Evolutionary conservation across 2,329 filamentous ascomycete genomes (phyloP).

Genomic region (Lasiodiplodia sp.): DNA sequence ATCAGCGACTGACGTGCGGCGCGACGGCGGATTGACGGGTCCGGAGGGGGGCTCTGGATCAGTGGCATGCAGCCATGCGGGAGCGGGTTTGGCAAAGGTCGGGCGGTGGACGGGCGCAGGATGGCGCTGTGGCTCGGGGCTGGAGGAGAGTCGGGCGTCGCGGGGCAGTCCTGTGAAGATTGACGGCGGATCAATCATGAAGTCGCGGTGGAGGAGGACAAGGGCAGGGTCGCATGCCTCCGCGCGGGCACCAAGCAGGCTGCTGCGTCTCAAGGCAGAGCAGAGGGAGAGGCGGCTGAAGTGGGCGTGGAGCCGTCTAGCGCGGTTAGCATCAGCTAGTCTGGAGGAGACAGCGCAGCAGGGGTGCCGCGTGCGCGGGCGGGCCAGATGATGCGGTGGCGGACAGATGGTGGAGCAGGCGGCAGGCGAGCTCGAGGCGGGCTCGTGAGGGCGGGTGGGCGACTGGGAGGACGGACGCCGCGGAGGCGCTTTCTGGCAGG

Average conservation of each 20-base stretch:
- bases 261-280: not conserved
- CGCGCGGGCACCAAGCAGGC: constrained; percentile 4
- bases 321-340: constrained; percentile 12
- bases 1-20: constrained; percentile 32
- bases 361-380: constrained; percentile 19
- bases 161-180: constrained; percentile 46
- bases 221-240: constrained; percentile 13
- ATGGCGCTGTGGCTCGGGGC: constrained; percentile 32
- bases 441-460: not conserved
- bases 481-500: not conserved
- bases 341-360: not conserved
- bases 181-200: constrained; percentile 42
- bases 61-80: constrained; percentile 25
- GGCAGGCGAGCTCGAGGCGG: not conserved
- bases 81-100: constrained; percentile 31
- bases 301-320: constrained; percentile 9
- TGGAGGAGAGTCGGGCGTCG: constrained; percentile 29
- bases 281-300: not conserved
- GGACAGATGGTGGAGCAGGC: not conserved
- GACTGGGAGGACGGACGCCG: not conserved
- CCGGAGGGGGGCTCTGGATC: constrained; percentile 33
- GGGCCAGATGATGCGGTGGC: constrained; percentile 18
- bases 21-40: constrained; percentile 21
- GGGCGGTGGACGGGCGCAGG: constrained; percentile 37
- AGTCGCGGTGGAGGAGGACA: not conserved